A percentile compares a stretch with the other conserved stretches of the same genome.
Conservation (phyloP, 2,329 filamentous ascomycete genomes). For the Sporothrix pseudoabietina region DNA sequence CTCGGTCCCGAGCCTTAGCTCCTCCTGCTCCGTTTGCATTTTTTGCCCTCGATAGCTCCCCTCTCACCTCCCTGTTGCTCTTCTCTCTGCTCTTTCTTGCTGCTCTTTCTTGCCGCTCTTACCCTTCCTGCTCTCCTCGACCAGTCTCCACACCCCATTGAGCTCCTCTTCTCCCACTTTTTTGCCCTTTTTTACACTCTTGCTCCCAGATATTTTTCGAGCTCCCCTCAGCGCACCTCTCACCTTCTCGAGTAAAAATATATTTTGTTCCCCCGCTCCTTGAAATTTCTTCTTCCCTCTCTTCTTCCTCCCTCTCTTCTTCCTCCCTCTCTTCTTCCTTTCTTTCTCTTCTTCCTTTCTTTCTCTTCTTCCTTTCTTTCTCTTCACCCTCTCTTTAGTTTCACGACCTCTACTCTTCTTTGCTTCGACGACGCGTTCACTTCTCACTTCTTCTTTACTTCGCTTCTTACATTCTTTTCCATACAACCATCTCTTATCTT, state of each 20-base stretch:
- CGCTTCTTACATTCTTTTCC: neutral
- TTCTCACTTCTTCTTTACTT: neutral
- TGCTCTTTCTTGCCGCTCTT: neutral
- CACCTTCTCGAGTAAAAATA: neutral
- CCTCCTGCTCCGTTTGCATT: neutral
- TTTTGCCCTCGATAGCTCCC: neutral
- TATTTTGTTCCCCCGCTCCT: too few relatives aligned
- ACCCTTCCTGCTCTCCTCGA: neutral
- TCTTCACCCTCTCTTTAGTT: neutral
- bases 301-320: neutral
- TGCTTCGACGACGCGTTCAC: neutral
- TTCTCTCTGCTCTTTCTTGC: neutral
- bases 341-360: neutral
- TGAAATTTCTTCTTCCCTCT: neutral
- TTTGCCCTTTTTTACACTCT: neutral
- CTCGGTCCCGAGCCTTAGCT: neutral
- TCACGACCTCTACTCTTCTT: neutral
- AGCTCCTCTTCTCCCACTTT: neutral
- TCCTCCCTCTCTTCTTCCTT: neutral
- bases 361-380: neutral
- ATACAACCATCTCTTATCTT: neutral
- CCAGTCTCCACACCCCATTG: neutral
- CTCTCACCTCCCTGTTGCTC: neutral
- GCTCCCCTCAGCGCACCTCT: neutral
- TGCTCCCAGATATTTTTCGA: neutral